Base-by-base conservation (phyloP, 306 rosid species). In the Carpinus viminea region DNA sequence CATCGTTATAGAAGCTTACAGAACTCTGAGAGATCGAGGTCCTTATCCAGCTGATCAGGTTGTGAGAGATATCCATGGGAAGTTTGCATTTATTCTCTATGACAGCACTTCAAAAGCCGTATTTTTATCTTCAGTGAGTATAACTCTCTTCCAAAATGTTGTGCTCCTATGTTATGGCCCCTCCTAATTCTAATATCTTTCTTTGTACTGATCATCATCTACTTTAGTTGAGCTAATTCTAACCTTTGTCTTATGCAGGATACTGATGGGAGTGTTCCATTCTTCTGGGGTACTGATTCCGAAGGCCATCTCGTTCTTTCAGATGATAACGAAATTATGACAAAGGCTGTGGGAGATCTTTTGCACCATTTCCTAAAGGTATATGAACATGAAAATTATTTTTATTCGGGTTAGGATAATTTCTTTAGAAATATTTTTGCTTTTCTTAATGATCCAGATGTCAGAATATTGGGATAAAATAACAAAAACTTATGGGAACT, bases 321-420 rank as follows among this genome's bases (percentile, higher is more conserved):
- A 3, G 99, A 93, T 81, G 93, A 91, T 72, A 69, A 74, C 2
- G 98, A 90, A 57, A 80, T 73, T 54, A 83, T 91, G 84, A 79
- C 85, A 72, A 88, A 88, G 86, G 96, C 88, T 96, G 98, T 72
- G 98, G 93, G 79, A 96, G 88, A 78, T 96, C 99, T 72, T 90
- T 83, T 83, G 99, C 96, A 41, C 96, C 98, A 74, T 96, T 96
- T 77, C 99, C 99, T 73, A 89, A 88, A 90, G 99, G 99, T 95
- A 91, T 83, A 66, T 72, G 7, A 57, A 4, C 34, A 3, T 57
- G 64, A 2, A 9, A 24, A 21, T 21, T 68, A 53, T 62, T 47
- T 53, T 74, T 50, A 8, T 38, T 4, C 16, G 15, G n/a, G 51
- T 9, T 66, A n/a, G 72, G 72, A 31, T 52, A 36, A 50, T 41